Evolutionary conservation across 2,329 filamentous ascomycete species (phyloP), one percentile per base, ranked within the genome.

Genomic region (Exophiala alcalophila): DNA sequence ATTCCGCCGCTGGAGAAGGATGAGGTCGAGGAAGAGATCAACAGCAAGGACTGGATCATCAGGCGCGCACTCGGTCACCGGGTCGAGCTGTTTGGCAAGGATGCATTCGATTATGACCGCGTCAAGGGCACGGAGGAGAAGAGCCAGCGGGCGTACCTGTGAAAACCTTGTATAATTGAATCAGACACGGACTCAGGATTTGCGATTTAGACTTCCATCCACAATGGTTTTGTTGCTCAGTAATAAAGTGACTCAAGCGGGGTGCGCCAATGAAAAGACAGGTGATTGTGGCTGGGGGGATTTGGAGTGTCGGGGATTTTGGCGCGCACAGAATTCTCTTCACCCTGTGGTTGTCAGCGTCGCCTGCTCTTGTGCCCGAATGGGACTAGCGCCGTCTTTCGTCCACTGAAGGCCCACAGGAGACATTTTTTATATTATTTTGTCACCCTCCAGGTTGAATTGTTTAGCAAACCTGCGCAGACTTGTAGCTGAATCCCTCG

Each of bases 1-100:
- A 66, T 68, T 41, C 63, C 65, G 21, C 49, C 53, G 1, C 44
- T 67, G 18, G 55, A 52, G 10, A 51, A 57, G 8, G 60, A 52
- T 4, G 57, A 58, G 14, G 52, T 54, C 3, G 64, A 66, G 34
- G 61, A 67, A 35, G 59, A 59, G 7, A 56, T 68, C 5, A 65
- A 56, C 24, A 67, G 65, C 47, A 49, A 67, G 62, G 53, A 69
- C 36, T 70, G 67, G 67, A 63, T 68, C 43, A 62, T 67, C 47
- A 55, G 64, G 34, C 58, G 64, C 27, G 66, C 61, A 5, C 52
- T 69, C 30, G 64, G 64, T 9, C 52, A 59, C 28, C 58, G 66
- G 27, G 44, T 45, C 42, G 52, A 46, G 16, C 18, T 57, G 24
- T 42, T 37, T 24, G 50, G 50, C 19, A 47, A 52, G 26, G 42